phyloP scores from a whole-genome alignment of 345 rosid genomes.

The Firmiana major region DNA sequence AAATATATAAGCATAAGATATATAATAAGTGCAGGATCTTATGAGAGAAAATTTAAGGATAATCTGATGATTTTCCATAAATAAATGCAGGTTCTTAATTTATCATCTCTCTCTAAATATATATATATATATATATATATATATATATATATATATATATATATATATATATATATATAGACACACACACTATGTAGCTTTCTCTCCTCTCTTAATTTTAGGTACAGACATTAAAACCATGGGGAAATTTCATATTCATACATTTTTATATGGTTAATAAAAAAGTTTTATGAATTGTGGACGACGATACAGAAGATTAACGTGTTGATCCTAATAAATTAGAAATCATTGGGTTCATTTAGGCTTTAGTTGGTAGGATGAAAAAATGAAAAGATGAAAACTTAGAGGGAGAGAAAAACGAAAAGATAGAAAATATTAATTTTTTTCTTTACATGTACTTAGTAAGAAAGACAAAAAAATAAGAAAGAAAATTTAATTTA shows the following conservation, averaged over 20 bases:
- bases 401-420: no score
- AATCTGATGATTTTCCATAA: slow-evolving; percentile 25
- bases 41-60: slow-evolving; percentile 18
- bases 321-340: not conserved
- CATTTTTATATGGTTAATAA: not conserved
- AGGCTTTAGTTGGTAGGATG: no score
- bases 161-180: no score
- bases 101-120: no score
- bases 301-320: not conserved
- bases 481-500: no score
- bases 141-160: no score
- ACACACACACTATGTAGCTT: not conserved
- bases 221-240: not conserved
- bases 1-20: slow-evolving; percentile 22
- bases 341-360: no score
- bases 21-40: slow-evolving; percentile 16
- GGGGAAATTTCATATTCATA: not conserved
- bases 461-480: no score
- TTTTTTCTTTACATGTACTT: no score
- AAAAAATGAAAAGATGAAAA: no score
- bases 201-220: not conserved
- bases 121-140: no score
- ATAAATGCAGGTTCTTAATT: slow-evolving; percentile 12
- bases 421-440: no score
- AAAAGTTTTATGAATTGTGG: not conserved